Evolutionary conservation across 345 rosid species (phyloP).

Genomic region (Combretum micranthum): DNA sequence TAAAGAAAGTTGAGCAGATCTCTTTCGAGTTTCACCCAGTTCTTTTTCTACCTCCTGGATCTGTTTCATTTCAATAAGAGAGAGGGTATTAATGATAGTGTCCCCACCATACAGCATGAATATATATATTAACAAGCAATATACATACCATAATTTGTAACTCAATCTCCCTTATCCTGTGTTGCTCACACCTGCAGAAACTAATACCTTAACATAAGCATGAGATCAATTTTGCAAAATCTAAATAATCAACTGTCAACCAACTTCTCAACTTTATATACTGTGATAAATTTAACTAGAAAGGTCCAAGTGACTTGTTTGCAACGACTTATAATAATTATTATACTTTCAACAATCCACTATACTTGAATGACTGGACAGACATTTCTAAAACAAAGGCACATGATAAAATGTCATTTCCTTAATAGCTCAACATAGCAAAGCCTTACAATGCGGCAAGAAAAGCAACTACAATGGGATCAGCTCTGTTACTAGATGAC

Average conservation of each 20-base stretch:
- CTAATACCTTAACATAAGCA: neutral
- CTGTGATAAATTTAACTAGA: neutral
- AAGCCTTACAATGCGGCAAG: too few relatives aligned
- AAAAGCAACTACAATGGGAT: too few relatives aligned
- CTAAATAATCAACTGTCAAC: neutral
- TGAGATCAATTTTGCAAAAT: neutral
- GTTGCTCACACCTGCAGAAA: constrained; percentile 54
- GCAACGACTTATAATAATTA: too few relatives aligned
- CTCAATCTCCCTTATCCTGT: constrained; percentile 35
- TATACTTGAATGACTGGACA: too few relatives aligned
- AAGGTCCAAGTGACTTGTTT: too few relatives aligned
- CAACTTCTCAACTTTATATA: neutral
- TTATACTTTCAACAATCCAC: too few relatives aligned
- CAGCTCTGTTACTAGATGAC: too few relatives aligned
- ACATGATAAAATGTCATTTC: too few relatives aligned
- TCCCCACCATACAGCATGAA: neutral
- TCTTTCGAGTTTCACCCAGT: constrained; percentile 48
- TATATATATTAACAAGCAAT: neutral
- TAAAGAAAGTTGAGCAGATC: constrained; percentile 36
- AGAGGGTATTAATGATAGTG: neutral
- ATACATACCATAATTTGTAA: constrained; percentile 38
- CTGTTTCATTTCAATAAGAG: constrained; percentile 19
- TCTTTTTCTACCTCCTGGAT: constrained; percentile 29
- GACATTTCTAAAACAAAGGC: too few relatives aligned
- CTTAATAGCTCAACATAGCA: too few relatives aligned